Conservation (phyloP, 2,329 filamentous ascomycete species). For the Penicillium sp. region DNA sequence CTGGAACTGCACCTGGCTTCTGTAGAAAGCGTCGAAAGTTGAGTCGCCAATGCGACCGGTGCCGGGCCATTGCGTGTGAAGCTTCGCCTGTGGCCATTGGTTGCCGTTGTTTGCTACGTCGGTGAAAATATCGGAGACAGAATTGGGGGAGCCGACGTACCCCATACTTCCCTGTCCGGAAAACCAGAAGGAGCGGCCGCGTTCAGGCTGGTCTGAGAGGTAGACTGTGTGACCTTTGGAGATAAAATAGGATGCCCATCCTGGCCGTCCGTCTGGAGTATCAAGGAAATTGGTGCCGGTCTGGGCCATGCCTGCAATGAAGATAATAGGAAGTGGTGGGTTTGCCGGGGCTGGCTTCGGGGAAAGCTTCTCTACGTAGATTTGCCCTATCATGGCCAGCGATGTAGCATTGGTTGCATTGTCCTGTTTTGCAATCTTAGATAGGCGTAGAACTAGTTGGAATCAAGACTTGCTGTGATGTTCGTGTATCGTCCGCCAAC, state of each 20-base stretch:
- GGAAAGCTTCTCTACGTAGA: slow-evolving; percentile 6
- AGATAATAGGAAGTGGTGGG: slow-evolving; percentile 4
- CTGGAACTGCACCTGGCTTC: slow-evolving; percentile 8
- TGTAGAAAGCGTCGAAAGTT: slow-evolving; percentile 32
- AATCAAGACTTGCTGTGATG: background rate
- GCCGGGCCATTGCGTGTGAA: slow-evolving; percentile 45
- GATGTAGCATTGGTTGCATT: background rate
- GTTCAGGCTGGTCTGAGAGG: slow-evolving; percentile 4
- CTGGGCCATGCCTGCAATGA: slow-evolving; percentile 1
- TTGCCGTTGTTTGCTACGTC: slow-evolving; percentile 10
- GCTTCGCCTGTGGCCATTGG: slow-evolving; percentile 36
- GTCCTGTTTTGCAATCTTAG: background rate
- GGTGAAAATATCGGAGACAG: slow-evolving; percentile 3
- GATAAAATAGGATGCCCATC: slow-evolving; percentile 4
- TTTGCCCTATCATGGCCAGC: background rate
- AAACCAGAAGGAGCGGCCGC: slow-evolving; percentile 1
- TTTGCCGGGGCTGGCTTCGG: background rate
- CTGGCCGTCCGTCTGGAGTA: slow-evolving; percentile 5
- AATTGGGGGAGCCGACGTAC: background rate
- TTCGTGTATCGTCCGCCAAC: slow-evolving; percentile 5
- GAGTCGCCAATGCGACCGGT: slow-evolving; percentile 32
- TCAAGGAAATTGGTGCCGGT: slow-evolving; percentile 6
- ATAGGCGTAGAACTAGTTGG: background rate
- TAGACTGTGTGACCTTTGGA: slow-evolving; percentile 6
- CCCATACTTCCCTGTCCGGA: slow-evolving; percentile 1